Evolutionary conservation across 306 rosid genomes (phyloP).

Genomic region (Mucuna pruriens): DNA sequence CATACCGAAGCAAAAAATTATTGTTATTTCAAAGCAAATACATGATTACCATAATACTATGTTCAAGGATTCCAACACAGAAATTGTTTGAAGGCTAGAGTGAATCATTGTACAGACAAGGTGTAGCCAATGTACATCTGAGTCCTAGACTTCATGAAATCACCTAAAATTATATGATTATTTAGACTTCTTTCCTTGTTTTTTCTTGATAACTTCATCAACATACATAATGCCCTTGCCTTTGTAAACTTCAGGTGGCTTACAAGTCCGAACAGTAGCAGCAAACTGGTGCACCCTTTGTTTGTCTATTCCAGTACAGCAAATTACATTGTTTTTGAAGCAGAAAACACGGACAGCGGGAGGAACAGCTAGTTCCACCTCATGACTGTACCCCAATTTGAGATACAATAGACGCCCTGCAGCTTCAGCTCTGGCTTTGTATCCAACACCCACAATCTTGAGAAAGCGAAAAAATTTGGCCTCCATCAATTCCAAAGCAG

Average conservation of each 20-base stretch:
- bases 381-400: constrained; percentile 90
- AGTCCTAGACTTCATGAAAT: neutral
- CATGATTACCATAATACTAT: constrained; percentile 12
- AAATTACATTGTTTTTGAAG: constrained; percentile 87
- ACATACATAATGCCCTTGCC: constrained; percentile 92
- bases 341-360: constrained; percentile 88
- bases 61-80: constrained; percentile 11
- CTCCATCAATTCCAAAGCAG: constrained; percentile 56
- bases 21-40: constrained; percentile 17
- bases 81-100: constrained; percentile 22
- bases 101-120: neutral
- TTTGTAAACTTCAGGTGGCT: constrained; percentile 93
- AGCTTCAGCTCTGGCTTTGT: constrained; percentile 89
- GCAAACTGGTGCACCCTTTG: constrained; percentile 89
- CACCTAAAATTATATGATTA: constrained; percentile 38
- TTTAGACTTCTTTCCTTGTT: constrained; percentile 92
- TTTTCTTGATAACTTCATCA: constrained; percentile 80
- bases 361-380: constrained; percentile 77
- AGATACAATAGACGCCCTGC: constrained; percentile 74
- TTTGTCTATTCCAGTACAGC: constrained; percentile 91
- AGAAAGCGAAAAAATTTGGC: constrained; percentile 76
- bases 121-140: constrained; percentile 24
- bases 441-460: constrained; percentile 91
- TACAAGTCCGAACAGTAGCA: constrained; percentile 76
- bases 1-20: neutral